Base-by-base conservation (phyloP, 495 filamentous ascomycete species). In the Baudoinia panamericana region DNA sequence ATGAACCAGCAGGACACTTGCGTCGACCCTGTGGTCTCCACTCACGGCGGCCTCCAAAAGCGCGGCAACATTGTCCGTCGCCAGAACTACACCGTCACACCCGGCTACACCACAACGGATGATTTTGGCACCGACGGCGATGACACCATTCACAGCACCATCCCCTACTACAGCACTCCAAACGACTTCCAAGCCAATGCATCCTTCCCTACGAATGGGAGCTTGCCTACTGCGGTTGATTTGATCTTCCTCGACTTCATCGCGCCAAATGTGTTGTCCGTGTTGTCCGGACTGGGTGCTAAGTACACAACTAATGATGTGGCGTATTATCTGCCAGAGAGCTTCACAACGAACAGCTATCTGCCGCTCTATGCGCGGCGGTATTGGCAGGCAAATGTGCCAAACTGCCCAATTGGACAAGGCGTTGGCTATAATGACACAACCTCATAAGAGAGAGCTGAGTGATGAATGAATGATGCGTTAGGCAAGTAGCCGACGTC, bases 341-440 rank as follows among this genome's bases (percentile, higher is more conserved):
- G 51, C 16, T 68, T 69, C 39, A 65, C 61, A 6, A 66, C 65
- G 19, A 65, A 67, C 40, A 65, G 58, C 30, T 70, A 70, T 41
- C 50, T 71, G 42, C 64, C 65, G 2, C 55, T 48, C 18, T 71
- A 71, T 55, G 63, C 68, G 21, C 59, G 62, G 56, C 42, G 54
- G 39, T 41, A 42, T 12, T 73, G 69, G 61, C 60, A 67, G 41
- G 57, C 48, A n/a, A 61, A 64, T 46, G 39, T 64, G 29, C 60
- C 66, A 22, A 66, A 67, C 38, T 71, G 68, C 43, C 61, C 67
- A 0, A 53, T 62, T 12, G 54, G 39, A 10, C 15, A 23, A 11
- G 39, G 39, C 2, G 39, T 41, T 16, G 39, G 33, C 19, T 17
- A 36, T 36, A n/a, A n/a, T n/a, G n/a, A n/a, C n/a, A n/a, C n/a